A percentile compares a stretch with the other conserved stretches of the same genome.
phyloP scores from a whole-genome alignment of 306 rosid species.

The Casuarina glauca region DNA sequence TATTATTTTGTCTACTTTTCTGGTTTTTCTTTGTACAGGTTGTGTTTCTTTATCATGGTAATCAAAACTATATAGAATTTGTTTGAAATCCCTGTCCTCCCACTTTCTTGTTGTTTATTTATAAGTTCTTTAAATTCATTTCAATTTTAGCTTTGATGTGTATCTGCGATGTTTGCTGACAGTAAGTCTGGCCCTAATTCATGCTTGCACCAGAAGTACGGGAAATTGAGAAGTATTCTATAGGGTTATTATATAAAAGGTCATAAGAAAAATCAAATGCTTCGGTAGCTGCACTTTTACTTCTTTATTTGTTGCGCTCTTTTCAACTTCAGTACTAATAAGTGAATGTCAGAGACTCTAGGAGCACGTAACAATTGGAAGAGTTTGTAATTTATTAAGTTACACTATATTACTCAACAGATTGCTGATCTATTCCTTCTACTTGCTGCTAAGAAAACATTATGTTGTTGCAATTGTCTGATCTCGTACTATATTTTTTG shows the following conservation, averaged over 20 bases:
- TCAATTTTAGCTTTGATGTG: not conserved
- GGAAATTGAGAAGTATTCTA: not conserved
- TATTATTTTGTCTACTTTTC: not conserved
- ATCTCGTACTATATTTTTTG: not conserved
- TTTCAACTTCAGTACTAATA: not conserved
- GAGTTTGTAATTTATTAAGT: not conserved
- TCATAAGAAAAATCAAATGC: not conserved
- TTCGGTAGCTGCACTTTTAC: not conserved
- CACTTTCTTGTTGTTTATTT: not conserved
- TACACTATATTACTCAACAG: not conserved
- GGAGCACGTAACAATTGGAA: not conserved
- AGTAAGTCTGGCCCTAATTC: not conserved
- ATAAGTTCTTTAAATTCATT: not conserved
- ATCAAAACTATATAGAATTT: not conserved
- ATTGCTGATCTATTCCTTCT: not conserved
- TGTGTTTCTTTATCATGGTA: not conserved
- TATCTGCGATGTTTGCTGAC: not conserved
- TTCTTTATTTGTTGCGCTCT: not conserved
- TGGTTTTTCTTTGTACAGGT: not conserved
- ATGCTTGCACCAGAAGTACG: not conserved
- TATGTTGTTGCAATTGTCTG: not conserved
- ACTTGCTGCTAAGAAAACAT: conserved; percentile 1
- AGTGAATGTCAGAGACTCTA: not conserved
- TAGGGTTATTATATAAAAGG: not conserved
- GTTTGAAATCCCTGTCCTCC: conserved; percentile 2